A percentile compares a stretch with the other conserved stretches of the same genome.
phyloP scores from a whole-genome alignment of 352 stramenopile genomes.

The Phytophthora boehmeriae region DNA sequence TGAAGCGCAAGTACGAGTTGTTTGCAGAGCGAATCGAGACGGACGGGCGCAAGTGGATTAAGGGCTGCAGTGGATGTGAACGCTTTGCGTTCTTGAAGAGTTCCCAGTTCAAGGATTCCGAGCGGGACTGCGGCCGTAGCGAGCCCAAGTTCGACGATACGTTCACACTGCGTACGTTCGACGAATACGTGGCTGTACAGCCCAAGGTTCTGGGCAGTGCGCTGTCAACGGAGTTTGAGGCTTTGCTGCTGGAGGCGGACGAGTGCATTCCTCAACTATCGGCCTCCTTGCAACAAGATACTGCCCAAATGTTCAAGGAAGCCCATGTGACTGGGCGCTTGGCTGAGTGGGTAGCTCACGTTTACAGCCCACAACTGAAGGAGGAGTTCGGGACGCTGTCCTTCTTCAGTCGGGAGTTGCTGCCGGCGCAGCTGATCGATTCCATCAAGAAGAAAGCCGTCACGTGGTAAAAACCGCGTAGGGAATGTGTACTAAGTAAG shows the following conservation, averaged over 20 bases:
- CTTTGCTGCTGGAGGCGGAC: slow-evolving; percentile 20
- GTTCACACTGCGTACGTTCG: slow-evolving; percentile 33
- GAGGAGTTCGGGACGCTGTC: slow-evolving; percentile 51
- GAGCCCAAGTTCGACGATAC: slow-evolving; percentile 31
- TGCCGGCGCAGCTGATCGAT: slow-evolving; percentile 51
- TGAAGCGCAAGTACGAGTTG: slow-evolving; percentile 32
- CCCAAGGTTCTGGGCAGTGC: slow-evolving; percentile 2
- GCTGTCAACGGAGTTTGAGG: slow-evolving; percentile 25
- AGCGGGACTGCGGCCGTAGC: slow-evolving; percentile 21
- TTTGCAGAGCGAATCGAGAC: slow-evolving; percentile 34
- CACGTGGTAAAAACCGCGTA: slow-evolving; percentile 29
- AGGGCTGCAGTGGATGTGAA: slow-evolving; percentile 1
- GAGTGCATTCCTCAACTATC: slow-evolving; percentile 9
- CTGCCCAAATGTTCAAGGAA: slow-evolving; percentile 8
- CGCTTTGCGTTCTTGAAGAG: slow-evolving; percentile 38
- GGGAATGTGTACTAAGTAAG: no score
- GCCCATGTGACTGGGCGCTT: slow-evolving; percentile 23
- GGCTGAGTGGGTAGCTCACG: slow-evolving; percentile 45
- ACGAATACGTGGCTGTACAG: slow-evolving; percentile 33
- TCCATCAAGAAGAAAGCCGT: slow-evolving; percentile 53
- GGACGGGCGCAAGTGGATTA: slow-evolving; percentile 27
- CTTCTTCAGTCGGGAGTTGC: slow-evolving; percentile 52
- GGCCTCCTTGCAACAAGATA: slow-evolving; percentile 9
- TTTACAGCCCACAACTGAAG: slow-evolving; percentile 46
- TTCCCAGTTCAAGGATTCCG: slow-evolving; percentile 25